Evolutionary conservation across 208 protist species (phyloP), one percentile per base, ranked within the genome.

Genomic region (Leishmania braziliensis): DNA sequence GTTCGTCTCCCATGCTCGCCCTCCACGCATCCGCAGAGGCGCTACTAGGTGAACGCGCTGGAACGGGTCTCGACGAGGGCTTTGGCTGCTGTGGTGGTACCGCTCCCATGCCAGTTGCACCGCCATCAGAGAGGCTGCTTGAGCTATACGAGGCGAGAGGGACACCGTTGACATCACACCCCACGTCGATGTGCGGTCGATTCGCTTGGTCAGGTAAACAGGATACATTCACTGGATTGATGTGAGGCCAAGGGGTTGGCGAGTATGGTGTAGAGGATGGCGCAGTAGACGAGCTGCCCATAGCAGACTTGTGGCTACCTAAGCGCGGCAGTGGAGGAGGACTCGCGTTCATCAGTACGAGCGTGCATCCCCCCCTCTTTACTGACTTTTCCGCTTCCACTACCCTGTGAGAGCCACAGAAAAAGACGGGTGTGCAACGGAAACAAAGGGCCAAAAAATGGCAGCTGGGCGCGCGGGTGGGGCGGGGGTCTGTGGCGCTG

Each of bases 101-200:
- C 56, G 80, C 26, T 51, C 66, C 33, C 23, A 51, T 33, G 68
- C 69, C 66, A 70, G 54, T 23, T 71, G 80, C 29, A 72, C 43
- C 29, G 26, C 26, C 26, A 29, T 8, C 26, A 33, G 63, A 69
- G n/a, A 72, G 48, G 36, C 26, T 72, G 60, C 76, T 39, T 43
- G 76, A 43, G 76, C n/a, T 26, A 2, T 53, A 26, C 6, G 76
- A 71, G 23, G 82, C 77, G 29, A 63, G 39, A 2, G 82, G 77
- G 65, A 85, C 18, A 54, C 73, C 81, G 73, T 79, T 63, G 46
- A 79, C 48, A 43, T 82, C 82, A 60, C 76, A 85, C 33, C 77
- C 82, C 36, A 79, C 82, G 43, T 85, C 82, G 51, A 85, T 79
- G 46, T 71, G 73, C 3, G 77, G 77, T 29, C 77, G 82, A n/a